Conservation (phyloP, 73 alveolate species). For the Paramecium sexaurelia region DNA sequence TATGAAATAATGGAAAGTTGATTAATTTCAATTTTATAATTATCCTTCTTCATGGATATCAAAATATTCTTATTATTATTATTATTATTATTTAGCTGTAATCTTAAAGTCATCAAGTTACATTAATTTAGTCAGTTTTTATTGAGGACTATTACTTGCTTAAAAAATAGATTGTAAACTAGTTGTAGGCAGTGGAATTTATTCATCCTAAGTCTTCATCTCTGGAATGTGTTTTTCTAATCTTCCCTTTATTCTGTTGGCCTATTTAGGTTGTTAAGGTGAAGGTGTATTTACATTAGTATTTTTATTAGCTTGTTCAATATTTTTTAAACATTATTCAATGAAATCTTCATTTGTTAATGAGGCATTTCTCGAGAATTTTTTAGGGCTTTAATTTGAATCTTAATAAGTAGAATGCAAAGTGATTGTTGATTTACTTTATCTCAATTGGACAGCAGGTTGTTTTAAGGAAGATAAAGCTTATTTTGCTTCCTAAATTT, state of each 20-base stretch:
- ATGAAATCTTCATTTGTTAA: background rate
- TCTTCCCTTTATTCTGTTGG: constrained; percentile 20
- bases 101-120: background rate
- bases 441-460: background rate
- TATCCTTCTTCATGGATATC: constrained; percentile 20
- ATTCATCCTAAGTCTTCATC: background rate
- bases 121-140: background rate
- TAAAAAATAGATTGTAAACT: background rate
- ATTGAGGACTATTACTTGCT: constrained; percentile 1
- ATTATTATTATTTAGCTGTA: background rate
- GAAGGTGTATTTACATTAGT: background rate
- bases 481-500: background rate
- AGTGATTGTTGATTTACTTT: background rate
- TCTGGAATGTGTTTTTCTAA: constrained; percentile 21
- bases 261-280: background rate
- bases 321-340: background rate
- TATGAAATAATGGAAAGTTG: constrained; percentile 23
- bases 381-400: background rate
- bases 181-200: background rate
- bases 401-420: background rate
- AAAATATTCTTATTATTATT: background rate
- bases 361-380: background rate
- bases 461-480: background rate
- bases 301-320: background rate
- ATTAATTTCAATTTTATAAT: constrained; percentile 20